Percentiles rank a stretch among this genome's conserved stretches.
phyloP scores from a whole-genome alignment of 2,329 filamentous ascomycete species.

The Cyphellophora attinorum region DNA sequence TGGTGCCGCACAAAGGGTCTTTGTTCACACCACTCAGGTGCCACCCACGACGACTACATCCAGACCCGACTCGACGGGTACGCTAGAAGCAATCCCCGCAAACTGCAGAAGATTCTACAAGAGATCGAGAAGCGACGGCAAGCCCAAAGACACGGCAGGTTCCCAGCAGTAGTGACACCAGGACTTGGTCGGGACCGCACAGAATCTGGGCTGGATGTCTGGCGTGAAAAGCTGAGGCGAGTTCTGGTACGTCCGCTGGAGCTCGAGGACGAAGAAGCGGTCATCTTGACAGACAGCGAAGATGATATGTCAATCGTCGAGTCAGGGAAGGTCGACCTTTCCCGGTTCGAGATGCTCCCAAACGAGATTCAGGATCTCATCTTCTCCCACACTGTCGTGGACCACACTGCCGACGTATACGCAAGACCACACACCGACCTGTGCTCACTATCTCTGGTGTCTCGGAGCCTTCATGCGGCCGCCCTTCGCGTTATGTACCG shows the following conservation, averaged over 20 bases:
- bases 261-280: conserved; percentile 6
- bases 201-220: conserved; percentile 15
- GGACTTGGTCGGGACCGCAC: conserved; percentile 9
- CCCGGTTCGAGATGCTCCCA: conserved; percentile 15
- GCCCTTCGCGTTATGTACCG: conserved; percentile 68
- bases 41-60: conserved; percentile 15
- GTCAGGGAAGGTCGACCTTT: not conserved
- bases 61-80: conserved; percentile 13
- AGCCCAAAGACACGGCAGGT: conserved; percentile 15
- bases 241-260: conserved; percentile 4
- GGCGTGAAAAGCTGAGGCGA: conserved; percentile 14
- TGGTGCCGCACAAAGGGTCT: conserved; percentile 17
- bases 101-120: conserved; percentile 16
- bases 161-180: conserved; percentile 13
- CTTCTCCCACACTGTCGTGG: conserved; percentile 63
- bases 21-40: conserved; percentile 12
- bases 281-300: conserved; percentile 12
- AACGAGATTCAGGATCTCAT: conserved; percentile 50
- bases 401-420: conserved; percentile 66
- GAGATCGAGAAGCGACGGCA: conserved; percentile 15
- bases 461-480: conserved; percentile 61
- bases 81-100: conserved; percentile 13
- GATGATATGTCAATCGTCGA: conserved; percentile 6
- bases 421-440: conserved; percentile 69
- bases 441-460: conserved; percentile 66